Base-by-base conservation (phyloP, 805 yeast genomes). In the Candida sakaeoensis region DNA sequence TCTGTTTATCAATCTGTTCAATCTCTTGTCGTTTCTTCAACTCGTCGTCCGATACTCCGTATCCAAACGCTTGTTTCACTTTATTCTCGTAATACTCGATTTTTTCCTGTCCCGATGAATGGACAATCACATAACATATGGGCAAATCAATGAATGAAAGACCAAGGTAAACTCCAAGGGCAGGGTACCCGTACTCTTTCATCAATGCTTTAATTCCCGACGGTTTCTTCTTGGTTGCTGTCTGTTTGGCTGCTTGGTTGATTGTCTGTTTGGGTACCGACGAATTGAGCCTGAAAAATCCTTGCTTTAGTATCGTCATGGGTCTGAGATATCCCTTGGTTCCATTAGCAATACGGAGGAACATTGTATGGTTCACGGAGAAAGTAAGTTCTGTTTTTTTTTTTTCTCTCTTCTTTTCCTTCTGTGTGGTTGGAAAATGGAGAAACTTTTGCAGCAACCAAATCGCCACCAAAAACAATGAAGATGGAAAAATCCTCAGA, bases 181-280 rank as follows among this genome's bases (percentile, higher is more conserved):
- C 97, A 13, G 95, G 78, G 67, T 84, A 88, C 0, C 99, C 99
- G 59, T 93, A 93, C 55, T 85, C 83, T 55, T 85, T 82, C 53
- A 85, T 74, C 46, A 93, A 68, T 8, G 76, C 81, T 58, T 79
- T 86, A 25, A 77, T 59, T 10, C 80, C 80, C 1, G 64, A n/a
- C n/a, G n/a, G n/a, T n/a, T n/a, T n/a, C n/a, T n/a, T n/a, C n/a
- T n/a, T n/a, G n/a, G n/a, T n/a, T n/a, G n/a, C n/a, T n/a, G n/a
- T n/a, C n/a, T n/a, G n/a, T n/a, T 58, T 14, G 71, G 62, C 37
- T 68, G 64, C 45, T 54, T 61, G 2, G 51, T 31, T 10, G 14
- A 28, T 29, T 13, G 23, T 38, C 12, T 48, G 32, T 16, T 37
- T 43, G 8, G 52, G 32, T 15, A 15, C 48, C 14, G 57, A 46